Conservation (phyloP, 2,329 filamentous ascomycete genomes). For the Penicillium janthinellum region DNA sequence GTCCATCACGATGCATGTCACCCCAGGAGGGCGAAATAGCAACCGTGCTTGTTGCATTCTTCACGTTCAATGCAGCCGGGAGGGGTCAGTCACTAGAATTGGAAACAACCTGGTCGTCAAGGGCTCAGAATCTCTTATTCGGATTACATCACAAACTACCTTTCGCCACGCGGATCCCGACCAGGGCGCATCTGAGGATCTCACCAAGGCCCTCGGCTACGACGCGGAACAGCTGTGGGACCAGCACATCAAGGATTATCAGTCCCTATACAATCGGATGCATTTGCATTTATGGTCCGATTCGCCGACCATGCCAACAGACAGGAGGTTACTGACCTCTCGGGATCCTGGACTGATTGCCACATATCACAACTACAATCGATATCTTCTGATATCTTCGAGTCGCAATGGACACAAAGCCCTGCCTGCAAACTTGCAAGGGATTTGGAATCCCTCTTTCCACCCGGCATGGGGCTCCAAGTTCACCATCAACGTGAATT, state of each 20-base stretch:
- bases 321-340: slow-evolving; percentile 30
- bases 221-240: slow-evolving; percentile 24
- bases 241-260: slow-evolving; percentile 41
- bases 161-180: slow-evolving; percentile 37
- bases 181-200: slow-evolving; percentile 30
- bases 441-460: slow-evolving; percentile 56
- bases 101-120: slow-evolving; percentile 43
- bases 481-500: slow-evolving; percentile 62
- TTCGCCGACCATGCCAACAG: slow-evolving; percentile 31
- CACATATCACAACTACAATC: slow-evolving; percentile 56
- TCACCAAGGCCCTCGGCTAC: slow-evolving; percentile 27
- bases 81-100: slow-evolving; percentile 33
- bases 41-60: slow-evolving; percentile 39
- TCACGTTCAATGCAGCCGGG: slow-evolving; percentile 28
- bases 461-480: slow-evolving; percentile 56
- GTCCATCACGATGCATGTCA: slow-evolving; percentile 41
- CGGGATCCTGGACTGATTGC: slow-evolving; percentile 57
- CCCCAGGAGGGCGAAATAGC: slow-evolving; percentile 40
- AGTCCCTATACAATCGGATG: slow-evolving; percentile 34
- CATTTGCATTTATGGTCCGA: slow-evolving; percentile 30
- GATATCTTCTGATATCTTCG: slow-evolving; percentile 58
- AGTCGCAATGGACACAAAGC: slow-evolving; percentile 49
- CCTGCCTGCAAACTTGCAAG: slow-evolving; percentile 60
- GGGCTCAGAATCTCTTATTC: slow-evolving; percentile 39
- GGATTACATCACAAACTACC: slow-evolving; percentile 45